These are phyloP conservation scores for Alternaria sp. DNA, from an alignment of 2,329 filamentous ascomycete genomes.

Conservation along the genomic window DNA sequence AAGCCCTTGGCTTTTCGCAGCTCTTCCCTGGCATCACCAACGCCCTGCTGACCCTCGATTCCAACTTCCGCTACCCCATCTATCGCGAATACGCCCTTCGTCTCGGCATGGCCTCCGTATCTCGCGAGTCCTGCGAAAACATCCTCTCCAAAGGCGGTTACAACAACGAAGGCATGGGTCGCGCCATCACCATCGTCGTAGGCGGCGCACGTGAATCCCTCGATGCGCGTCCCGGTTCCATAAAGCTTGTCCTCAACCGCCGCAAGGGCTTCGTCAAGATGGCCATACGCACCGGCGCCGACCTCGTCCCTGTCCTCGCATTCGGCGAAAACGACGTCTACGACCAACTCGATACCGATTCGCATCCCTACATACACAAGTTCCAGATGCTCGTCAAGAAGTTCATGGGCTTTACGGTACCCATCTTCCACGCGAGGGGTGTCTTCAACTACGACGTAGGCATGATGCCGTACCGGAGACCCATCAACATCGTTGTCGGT, in stretches of 20 bases:
- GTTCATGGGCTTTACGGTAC: constrained; percentile 88
- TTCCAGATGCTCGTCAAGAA: constrained; percentile 85
- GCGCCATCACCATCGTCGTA: constrained; percentile 95
- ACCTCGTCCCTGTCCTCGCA: constrained; percentile 87
- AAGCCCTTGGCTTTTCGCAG: constrained; percentile 83
- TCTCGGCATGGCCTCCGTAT: constrained; percentile 87
- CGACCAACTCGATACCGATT: constrained; percentile 79
- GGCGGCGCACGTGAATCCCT: constrained; percentile 92
- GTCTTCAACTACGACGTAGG: constrained; percentile 99
- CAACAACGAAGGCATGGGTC: constrained; percentile 83
- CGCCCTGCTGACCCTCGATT: constrained; percentile 89
- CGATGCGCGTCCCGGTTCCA: constrained; percentile 77
- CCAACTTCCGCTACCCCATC: constrained; percentile 91
- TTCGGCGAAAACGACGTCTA: constrained; percentile 98
- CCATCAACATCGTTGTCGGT: constrained; percentile 89
- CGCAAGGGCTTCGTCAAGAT: constrained; percentile 95
- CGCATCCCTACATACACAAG: constrained; percentile 79
- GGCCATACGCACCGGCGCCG: constrained; percentile 88
- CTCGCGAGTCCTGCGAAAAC: constrained; percentile 89
- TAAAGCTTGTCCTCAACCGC: constrained; percentile 79
- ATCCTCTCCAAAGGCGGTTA: constrained; percentile 78
- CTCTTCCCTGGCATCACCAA: constrained; percentile 96
- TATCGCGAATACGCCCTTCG: constrained; percentile 94
- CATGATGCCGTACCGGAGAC: constrained; percentile 88
- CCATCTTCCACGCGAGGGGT: constrained; percentile 86